phyloP scores from a whole-genome alignment of 2,329 filamentous ascomycete species.

The Penicillium oxalicum region DNA sequence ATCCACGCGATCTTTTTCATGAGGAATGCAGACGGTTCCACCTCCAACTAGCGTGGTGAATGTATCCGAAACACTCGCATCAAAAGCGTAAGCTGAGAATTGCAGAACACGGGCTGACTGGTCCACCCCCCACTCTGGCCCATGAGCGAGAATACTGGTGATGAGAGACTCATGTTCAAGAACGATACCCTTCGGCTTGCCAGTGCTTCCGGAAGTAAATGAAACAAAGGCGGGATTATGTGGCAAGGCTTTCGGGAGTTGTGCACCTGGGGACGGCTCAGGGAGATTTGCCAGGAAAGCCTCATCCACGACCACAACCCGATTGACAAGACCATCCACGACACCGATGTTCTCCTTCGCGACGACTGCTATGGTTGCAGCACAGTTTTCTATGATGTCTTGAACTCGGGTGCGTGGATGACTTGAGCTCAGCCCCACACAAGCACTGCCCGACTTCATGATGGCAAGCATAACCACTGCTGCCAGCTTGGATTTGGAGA shows the following conservation, averaged over 20 bases:
- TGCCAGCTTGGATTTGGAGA: slow-evolving; percentile 1
- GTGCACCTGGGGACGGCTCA: not conserved
- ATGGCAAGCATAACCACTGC: slow-evolving; percentile 5
- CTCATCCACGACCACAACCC: not conserved
- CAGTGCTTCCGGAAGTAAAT: slow-evolving; percentile 79
- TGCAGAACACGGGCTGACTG: slow-evolving; percentile 27
- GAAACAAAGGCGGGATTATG: not conserved
- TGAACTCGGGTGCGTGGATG: not conserved
- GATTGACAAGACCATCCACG: not conserved
- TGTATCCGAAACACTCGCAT: slow-evolving; percentile 45
- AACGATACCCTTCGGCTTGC: slow-evolving; percentile 77
- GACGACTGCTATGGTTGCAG: not conserved
- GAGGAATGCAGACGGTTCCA: slow-evolving; percentile 52
- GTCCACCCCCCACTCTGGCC: not conserved
- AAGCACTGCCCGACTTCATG: slow-evolving; percentile 8
- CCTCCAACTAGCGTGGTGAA: slow-evolving; percentile 47
- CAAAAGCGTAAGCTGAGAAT: slow-evolving; percentile 43
- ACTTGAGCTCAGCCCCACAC: not conserved
- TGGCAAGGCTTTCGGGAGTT: not conserved
- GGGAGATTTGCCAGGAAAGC: not conserved
- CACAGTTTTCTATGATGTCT: not conserved
- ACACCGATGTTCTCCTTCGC: not conserved
- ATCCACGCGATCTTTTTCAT: slow-evolving; percentile 38
- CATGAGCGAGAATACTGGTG: slow-evolving; percentile 22
- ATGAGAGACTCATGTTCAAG: slow-evolving; percentile 55